These are phyloP conservation scores for Fusarium sp. DNA, from an alignment of 2,329 filamentous ascomycete genomes.

Conservation along the genomic window DNA sequence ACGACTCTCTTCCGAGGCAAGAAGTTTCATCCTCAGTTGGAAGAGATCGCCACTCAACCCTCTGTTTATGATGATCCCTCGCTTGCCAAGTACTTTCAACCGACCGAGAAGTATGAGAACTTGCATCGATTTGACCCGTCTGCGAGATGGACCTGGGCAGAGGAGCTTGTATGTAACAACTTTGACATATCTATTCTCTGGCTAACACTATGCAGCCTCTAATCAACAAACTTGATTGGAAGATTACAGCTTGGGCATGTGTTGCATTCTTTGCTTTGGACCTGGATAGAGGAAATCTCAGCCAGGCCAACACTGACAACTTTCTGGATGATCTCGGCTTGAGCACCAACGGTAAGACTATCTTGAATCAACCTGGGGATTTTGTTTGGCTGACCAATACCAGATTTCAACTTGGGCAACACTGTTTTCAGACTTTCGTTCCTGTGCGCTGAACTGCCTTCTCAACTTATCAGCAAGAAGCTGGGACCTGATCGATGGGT, in stretches of 20 bases:
- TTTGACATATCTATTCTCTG: neutral
- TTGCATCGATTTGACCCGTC: slow-evolving; percentile 60
- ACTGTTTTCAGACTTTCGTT: slow-evolving; percentile 49
- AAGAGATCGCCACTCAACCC: neutral
- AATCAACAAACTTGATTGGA: slow-evolving; percentile 54
- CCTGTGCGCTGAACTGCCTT: slow-evolving; percentile 60
- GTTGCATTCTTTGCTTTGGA: slow-evolving; percentile 57
- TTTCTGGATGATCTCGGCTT: slow-evolving; percentile 49
- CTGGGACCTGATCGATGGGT: slow-evolving; percentile 67
- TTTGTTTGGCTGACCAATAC: neutral
- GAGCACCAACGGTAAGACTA: slow-evolving; percentile 52
- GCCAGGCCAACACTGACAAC: slow-evolving; percentile 60
- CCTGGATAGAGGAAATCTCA: slow-evolving; percentile 59
- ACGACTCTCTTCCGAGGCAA: slow-evolving; percentile 17
- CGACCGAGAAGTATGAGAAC: slow-evolving; percentile 52
- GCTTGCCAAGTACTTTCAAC: slow-evolving; percentile 51
- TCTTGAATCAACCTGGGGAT: fast-evolving
- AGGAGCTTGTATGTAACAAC: neutral
- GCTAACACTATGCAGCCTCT: slow-evolving; percentile 27
- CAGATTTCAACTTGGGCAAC: slow-evolving; percentile 51
- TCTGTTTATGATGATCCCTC: slow-evolving; percentile 60
- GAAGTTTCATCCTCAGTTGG: slow-evolving; percentile 11
- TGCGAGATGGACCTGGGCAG: slow-evolving; percentile 53
- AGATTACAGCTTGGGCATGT: slow-evolving; percentile 60
- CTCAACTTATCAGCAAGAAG: slow-evolving; percentile 69